These are phyloP conservation scores for Furcasterigmium furcatum DNA, from an alignment of 2,329 filamentous ascomycete species.

Conservation along the genomic window DNA sequence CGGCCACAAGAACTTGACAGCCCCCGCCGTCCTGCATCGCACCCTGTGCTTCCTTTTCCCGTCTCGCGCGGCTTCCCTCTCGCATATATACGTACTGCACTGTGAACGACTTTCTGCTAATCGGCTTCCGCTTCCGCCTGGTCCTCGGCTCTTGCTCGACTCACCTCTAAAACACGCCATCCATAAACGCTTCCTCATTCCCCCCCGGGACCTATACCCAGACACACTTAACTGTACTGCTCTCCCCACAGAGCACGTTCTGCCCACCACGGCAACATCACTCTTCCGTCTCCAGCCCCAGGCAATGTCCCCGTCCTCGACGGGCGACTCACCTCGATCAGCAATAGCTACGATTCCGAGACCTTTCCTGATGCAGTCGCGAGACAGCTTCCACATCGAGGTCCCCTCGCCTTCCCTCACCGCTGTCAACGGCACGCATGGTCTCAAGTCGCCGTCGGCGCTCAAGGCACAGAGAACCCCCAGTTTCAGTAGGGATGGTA, in stretches of 20 bases:
- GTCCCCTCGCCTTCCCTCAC: slow-evolving; percentile 41
- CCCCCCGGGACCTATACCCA: slow-evolving; percentile 3
- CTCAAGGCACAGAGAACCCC: slow-evolving; percentile 44
- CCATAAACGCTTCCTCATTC: background rate
- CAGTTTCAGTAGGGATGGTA: slow-evolving; percentile 52
- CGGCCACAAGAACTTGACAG: background rate
- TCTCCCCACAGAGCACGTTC: slow-evolving; percentile 8
- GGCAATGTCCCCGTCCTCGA: slow-evolving; percentile 52
- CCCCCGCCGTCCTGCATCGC: background rate
- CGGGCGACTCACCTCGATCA: slow-evolving; percentile 48
- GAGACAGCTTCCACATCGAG: slow-evolving; percentile 47
- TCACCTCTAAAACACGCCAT: background rate
- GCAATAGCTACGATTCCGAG: slow-evolving; percentile 32
- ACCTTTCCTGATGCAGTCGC: slow-evolving; percentile 40
- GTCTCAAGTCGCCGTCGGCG: slow-evolving; percentile 49
- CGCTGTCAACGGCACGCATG: slow-evolving; percentile 34
- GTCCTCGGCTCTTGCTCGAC: background rate
- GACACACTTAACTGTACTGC: slow-evolving; percentile 5
- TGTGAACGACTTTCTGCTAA: background rate
- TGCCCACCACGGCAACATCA: slow-evolving; percentile 10
- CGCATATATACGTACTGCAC: background rate
- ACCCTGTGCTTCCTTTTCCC: background rate
- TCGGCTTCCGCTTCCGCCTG: background rate
- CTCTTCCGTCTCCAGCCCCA: slow-evolving; percentile 16
- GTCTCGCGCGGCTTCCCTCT: background rate